Conservation (phyloP, 2,329 filamentous ascomycete species). For the Aspergillus cejpii region DNA sequence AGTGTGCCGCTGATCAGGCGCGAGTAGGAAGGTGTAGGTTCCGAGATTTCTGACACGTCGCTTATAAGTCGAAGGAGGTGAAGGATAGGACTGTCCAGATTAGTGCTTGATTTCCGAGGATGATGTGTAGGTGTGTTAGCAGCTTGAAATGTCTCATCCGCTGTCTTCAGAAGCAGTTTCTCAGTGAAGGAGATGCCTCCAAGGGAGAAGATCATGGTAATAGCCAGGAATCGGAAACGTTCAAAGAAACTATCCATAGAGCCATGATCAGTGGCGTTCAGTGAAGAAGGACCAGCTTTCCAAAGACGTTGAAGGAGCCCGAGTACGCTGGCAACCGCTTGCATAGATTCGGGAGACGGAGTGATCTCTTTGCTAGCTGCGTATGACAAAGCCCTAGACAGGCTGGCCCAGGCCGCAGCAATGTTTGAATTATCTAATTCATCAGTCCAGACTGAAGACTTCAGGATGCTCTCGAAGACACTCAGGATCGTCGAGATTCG, state of each 20-base stretch:
- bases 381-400: conserved; percentile 55
- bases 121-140: conserved; percentile 35
- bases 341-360: conserved; percentile 72
- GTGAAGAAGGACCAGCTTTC: conserved; percentile 46
- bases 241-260: conserved; percentile 39
- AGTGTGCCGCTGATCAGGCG: conserved; percentile 27
- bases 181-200: conserved; percentile 47
- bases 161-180: conserved; percentile 47
- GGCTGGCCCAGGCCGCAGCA: conserved; percentile 55
- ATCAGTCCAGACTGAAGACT: conserved; percentile 44
- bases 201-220: conserved; percentile 46
- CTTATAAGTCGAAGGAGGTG: conserved; percentile 36
- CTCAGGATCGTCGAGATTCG: conserved; percentile 61
- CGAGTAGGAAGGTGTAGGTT: conserved; percentile 23
- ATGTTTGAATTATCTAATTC: conserved; percentile 41
- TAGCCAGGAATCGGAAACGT: conserved; percentile 47
- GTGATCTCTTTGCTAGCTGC: conserved; percentile 79
- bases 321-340: conserved; percentile 67
- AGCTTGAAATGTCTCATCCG: conserved; percentile 50
- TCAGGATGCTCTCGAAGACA: conserved; percentile 51
- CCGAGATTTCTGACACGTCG: conserved; percentile 12
- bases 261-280: conserved; percentile 27
- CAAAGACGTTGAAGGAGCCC: conserved; percentile 65
- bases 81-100: conserved; percentile 32
- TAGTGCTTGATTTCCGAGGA: conserved; percentile 21